Evolutionary conservation across 345 rosid genomes (phyloP), one percentile per base, ranked within the genome.

Genomic region (Salix exigua): DNA sequence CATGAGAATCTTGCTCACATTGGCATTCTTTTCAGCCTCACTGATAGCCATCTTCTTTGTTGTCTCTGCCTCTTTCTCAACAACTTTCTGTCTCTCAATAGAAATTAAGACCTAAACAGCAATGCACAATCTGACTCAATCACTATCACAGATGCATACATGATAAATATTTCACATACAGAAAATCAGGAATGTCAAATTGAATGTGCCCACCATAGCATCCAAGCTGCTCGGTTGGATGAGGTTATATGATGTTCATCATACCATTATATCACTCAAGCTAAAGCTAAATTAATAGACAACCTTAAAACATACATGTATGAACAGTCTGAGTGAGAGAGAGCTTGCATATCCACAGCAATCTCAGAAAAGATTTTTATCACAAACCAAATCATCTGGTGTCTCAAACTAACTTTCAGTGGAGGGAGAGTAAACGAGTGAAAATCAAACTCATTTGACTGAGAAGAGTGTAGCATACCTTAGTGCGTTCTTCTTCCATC

Each of bases 401-500:
- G 38, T 44, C 55, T 30, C 17, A 30, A 40, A 40, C 11, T 28
- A 46, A 30, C 26, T 73, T 35, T n/a, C 69, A 33, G 18, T 19
- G 33, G 17, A 69, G 21, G 61, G 17, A 37, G 23, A 66, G 10
- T 55, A 38, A 65, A 72, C 58, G 31, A 76, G 23, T 17, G 64
- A 74, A 28, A 2, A 69, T 10, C 25, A 40, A 51, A 40, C 11
- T 23, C 31, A 14, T 17, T 69, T 53, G 25, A 60, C 64, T n/a
- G 19, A 13, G 69, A 68, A 18, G 19, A 46, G 37, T 0, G 28
- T 51, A 21, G 48, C 48, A 66, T 82, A 94, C 97, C 97, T 93
- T 95, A 10, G 97, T 90, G 65, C 97, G 94, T 79, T 95, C 96
- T 75, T 90, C 97, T 85, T 95, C 99, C 98, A 94, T 92, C 77